phyloP scores from a whole-genome alignment of 371 early-diverging fungal species.

The Thermomucor indicae-seudaticae region DNA sequence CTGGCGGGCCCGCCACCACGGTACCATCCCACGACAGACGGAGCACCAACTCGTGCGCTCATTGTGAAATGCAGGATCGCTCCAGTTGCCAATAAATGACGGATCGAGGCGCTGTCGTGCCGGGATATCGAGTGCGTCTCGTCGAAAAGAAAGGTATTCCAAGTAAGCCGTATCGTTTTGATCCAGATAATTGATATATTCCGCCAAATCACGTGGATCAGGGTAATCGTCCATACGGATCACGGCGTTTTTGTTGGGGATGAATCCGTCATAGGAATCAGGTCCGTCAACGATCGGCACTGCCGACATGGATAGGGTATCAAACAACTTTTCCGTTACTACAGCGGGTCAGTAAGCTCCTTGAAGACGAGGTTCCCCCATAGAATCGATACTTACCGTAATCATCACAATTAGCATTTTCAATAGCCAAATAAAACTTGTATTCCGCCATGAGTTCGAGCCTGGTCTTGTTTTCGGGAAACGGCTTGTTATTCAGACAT shows the following conservation, averaged over 20 bases:
- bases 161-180: slow-evolving; percentile 33
- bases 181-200: slow-evolving; percentile 30
- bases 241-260: slow-evolving; percentile 25
- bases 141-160: slow-evolving; percentile 24
- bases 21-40: slow-evolving; percentile 27
- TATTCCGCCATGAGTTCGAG: slow-evolving; percentile 22
- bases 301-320: slow-evolving; percentile 18
- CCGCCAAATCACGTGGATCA: slow-evolving; percentile 35
- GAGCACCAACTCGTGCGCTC: slow-evolving; percentile 30
- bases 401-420: slow-evolving; percentile 39
- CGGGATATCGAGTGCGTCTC: slow-evolving; percentile 18
- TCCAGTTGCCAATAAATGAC: slow-evolving; percentile 27
- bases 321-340: slow-evolving; percentile 37
- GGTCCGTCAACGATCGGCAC: slow-evolving; percentile 33
- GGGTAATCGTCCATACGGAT: slow-evolving; percentile 39
- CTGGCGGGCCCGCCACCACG: slow-evolving; percentile 23
- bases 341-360: not conserved
- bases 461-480: slow-evolving; percentile 28
- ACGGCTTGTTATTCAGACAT: slow-evolving; percentile 28
- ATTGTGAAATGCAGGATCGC: slow-evolving; percentile 14
- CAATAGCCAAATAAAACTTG: slow-evolving; percentile 40
- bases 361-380: too few relatives aligned
- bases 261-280: slow-evolving; percentile 23
- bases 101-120: slow-evolving; percentile 23
- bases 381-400: slow-evolving; percentile 25